Conservation (phyloP, 2,329 filamentous ascomycete genomes). For the Neocucurbitaria cava region DNA sequence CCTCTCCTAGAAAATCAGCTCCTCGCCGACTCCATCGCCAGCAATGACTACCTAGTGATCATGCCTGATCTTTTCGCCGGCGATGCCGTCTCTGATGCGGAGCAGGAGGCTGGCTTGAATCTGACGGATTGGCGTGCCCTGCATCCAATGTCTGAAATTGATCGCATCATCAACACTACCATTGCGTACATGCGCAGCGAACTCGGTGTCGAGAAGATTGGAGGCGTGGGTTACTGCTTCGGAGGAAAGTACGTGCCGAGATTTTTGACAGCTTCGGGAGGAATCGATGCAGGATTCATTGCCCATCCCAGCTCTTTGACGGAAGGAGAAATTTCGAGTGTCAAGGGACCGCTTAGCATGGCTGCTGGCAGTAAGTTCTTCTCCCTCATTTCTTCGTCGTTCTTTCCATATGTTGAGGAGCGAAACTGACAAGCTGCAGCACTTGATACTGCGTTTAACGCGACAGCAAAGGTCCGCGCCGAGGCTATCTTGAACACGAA, state of each 20-base stretch:
- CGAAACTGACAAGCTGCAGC: conserved; percentile 22
- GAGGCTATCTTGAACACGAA: conserved; percentile 37
- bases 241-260: conserved; percentile 77
- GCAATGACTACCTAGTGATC: conserved; percentile 43
- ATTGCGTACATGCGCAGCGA: conserved; percentile 68
- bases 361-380: conserved; percentile 58
- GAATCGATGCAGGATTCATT: conserved; percentile 68
- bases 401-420: conserved; percentile 1
- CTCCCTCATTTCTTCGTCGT: neutral
- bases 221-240: conserved; percentile 75
- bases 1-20: conserved; percentile 42
- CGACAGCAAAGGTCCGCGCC: conserved; percentile 19
- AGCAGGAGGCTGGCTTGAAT: conserved; percentile 72
- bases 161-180: conserved; percentile 57
- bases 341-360: conserved; percentile 72
- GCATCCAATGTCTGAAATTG: conserved; percentile 53
- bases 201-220: conserved; percentile 62
- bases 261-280: conserved; percentile 61
- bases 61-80: conserved; percentile 47
- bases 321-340: conserved; percentile 68
- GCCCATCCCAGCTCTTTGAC: conserved; percentile 76
- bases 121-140: conserved; percentile 53
- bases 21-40: conserved; percentile 44
- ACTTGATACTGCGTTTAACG: conserved; percentile 27
- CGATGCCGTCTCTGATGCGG: conserved; percentile 41